Percentiles rank a stretch among this genome's conserved stretches.
Conservation (phyloP, 306 rosid species). For the Trifolium pratense region DNA sequence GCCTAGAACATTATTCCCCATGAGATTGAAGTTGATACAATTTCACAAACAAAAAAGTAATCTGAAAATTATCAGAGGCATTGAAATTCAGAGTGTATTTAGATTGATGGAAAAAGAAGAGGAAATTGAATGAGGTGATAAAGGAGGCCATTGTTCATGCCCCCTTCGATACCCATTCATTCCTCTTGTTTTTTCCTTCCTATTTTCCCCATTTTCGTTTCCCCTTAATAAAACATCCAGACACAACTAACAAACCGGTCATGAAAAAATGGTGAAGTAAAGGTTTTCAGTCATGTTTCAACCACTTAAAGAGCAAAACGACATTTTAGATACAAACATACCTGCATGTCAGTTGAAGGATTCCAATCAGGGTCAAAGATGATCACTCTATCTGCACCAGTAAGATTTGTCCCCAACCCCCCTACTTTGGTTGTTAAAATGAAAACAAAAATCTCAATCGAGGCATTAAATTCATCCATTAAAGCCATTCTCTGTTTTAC, state of each 20-base stretch:
- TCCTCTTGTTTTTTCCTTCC: slow-evolving; percentile 1
- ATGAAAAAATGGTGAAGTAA: slow-evolving; percentile 25
- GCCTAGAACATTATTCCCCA: slow-evolving; percentile 58
- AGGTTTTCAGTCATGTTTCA: slow-evolving; percentile 30
- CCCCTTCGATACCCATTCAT: not conserved
- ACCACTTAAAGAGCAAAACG: slow-evolving; percentile 24
- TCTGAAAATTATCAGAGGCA: slow-evolving; percentile 31
- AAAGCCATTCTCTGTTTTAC: slow-evolving; percentile 94
- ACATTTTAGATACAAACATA: slow-evolving; percentile 29
- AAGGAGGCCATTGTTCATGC: slow-evolving; percentile 21
- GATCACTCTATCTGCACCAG: slow-evolving; percentile 94
- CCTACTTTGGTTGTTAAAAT: slow-evolving; percentile 96
- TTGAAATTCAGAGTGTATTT: slow-evolving; percentile 21
- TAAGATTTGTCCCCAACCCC: slow-evolving; percentile 95
- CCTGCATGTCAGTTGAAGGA: slow-evolving; percentile 98
- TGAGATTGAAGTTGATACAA: slow-evolving; percentile 36
- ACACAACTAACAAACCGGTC: slow-evolving; percentile 18
- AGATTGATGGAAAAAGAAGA: slow-evolving; percentile 8
- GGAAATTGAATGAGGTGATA: slow-evolving; percentile 7
- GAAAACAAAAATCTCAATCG: slow-evolving; percentile 77
- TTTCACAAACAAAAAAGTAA: slow-evolving; percentile 28
- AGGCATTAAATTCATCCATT: slow-evolving; percentile 90
- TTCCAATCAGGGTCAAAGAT: slow-evolving; percentile 98
- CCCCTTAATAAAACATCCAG: slow-evolving; percentile 8
- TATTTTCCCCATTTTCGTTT: not conserved